Base-by-base conservation (phyloP, 257 asterid species). In the Solanum virginianum region DNA sequence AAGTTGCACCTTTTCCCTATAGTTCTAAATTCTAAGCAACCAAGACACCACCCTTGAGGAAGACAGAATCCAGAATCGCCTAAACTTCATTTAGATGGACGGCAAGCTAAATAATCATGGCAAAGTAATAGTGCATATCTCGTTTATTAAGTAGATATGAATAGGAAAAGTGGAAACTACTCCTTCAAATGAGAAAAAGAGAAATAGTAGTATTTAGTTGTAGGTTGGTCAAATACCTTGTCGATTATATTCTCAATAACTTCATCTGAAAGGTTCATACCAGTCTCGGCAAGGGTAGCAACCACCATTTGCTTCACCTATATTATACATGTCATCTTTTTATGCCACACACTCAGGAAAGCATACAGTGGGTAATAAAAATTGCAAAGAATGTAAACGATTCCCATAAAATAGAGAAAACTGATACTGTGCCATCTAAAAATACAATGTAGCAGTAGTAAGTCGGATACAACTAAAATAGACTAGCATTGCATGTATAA, bases 191-290 rank as follows among this genome's bases (percentile, higher is more conserved):
- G 53, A 69, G 39, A 66, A 39, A 9, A 4, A 16, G 53, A 39
- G 24, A 51, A 69, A 69, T 11, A 71, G 10, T 69, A 69, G 26
- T 0, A 69, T 36, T 36, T 36, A 69, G 14, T 69, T 2, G 8
- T 41, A 20, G 55, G 80, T 71, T 71, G 18, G 29, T 71, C 18
- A 83, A 80, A 68, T 82, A 94, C 99, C 99, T 96, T 96, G 91
- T 96, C 98, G 17, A 96, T 95, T 86, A 96, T 96, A 89, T 98
- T 96, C 91, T 96, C 99, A 57, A 95, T 95, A 86, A 96, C 95
- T 60, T 96, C 98, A 69, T 84, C 87, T 26, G 85, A 84, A 49
- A 87, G 85, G 85, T 87, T 87, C 87, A 87, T 87, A 15, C 89
- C 89, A 36, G 87, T 80, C 82, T 84, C 89, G 12, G 87, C 89